These are phyloP conservation scores for Fusarium clavum DNA, from an alignment of 2,329 filamentous ascomycete genomes.

Conservation along the genomic window DNA sequence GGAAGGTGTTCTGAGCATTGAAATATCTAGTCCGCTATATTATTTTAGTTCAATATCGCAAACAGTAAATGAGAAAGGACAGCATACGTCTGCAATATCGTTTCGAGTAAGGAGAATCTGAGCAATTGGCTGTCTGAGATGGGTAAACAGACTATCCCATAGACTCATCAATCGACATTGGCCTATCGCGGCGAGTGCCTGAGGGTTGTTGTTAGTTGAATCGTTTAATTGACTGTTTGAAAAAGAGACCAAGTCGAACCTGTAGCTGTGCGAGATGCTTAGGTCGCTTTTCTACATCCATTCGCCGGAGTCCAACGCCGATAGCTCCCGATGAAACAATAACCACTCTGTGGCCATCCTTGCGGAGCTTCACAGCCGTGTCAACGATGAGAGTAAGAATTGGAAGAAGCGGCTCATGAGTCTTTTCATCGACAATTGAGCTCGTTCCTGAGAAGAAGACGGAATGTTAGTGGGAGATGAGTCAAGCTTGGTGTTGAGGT, in stretches of 20 bases:
- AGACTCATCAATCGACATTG: slow-evolving; percentile 95
- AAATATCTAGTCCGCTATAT: slow-evolving; percentile 87
- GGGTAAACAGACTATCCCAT: slow-evolving; percentile 92
- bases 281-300: slow-evolving; percentile 87
- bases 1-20: slow-evolving; percentile 96
- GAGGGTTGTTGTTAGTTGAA: slow-evolving; percentile 15
- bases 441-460: slow-evolving; percentile 81
- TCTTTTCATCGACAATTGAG: slow-evolving; percentile 98
- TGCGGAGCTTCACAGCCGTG: slow-evolving; percentile 85
- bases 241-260: slow-evolving; percentile 54
- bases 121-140: slow-evolving; percentile 89
- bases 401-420: slow-evolving; percentile 91
- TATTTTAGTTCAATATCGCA: not conserved
- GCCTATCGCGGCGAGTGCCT: slow-evolving; percentile 93
- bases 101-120: slow-evolving; percentile 95
- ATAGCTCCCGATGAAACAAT: slow-evolving; percentile 98
- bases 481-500: slow-evolving; percentile 19
- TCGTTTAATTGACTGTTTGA: not conserved
- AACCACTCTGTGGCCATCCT: slow-evolving; percentile 93
- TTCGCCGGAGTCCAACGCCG: slow-evolving; percentile 88
- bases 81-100: slow-evolving; percentile 88
- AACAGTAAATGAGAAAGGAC: not conserved
- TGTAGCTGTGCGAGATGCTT: slow-evolving; percentile 92
- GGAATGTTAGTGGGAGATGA: slow-evolving; percentile 38
- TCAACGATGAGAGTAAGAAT: slow-evolving; percentile 94